phyloP scores from a whole-genome alignment of 2,329 filamentous ascomycete species.

The Emergomyces pasteurianus region DNA sequence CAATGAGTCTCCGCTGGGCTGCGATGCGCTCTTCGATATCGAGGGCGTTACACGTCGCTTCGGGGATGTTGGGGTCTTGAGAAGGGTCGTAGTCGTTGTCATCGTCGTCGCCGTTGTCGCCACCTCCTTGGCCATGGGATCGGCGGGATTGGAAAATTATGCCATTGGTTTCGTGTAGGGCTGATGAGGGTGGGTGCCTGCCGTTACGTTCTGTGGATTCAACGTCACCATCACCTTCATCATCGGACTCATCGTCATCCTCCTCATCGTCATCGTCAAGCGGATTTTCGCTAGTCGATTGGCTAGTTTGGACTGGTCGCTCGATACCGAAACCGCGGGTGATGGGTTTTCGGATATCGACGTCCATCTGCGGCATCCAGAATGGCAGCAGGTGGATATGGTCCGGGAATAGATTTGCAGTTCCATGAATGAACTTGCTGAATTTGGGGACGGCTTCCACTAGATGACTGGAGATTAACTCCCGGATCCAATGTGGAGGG shows the following conservation, averaged over 20 bases:
- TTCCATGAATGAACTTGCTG: constrained; percentile 97
- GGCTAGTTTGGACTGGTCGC: constrained; percentile 60
- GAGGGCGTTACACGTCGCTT: constrained; percentile 37
- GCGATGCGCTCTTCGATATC: constrained; percentile 79
- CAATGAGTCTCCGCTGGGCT: constrained; percentile 42
- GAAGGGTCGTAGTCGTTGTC: constrained; percentile 40
- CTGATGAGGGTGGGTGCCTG: constrained; percentile 7
- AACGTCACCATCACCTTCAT: constrained; percentile 40
- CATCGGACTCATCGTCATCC: constrained; percentile 59
- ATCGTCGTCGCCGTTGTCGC: constrained; percentile 28
- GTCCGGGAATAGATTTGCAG: constrained; percentile 71
- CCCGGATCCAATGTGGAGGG: constrained; percentile 90
- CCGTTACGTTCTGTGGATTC: constrained; percentile 3
- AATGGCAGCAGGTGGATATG: constrained; percentile 85
- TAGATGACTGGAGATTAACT: constrained; percentile 82
- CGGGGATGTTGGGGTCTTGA: constrained; percentile 37
- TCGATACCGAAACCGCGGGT: constrained; percentile 86
- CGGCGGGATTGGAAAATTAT: constrained; percentile 2
- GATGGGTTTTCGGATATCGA: constrained; percentile 88
- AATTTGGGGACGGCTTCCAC: constrained; percentile 99
- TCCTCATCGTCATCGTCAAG: constrained; percentile 60
- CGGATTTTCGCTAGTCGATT: constrained; percentile 64
- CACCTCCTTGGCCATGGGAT: not conserved
- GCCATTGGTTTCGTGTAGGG: not conserved
- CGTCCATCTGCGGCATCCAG: constrained; percentile 98